Conservation (phyloP, 495 filamentous ascomycete genomes). For the Trypethelium eluteriae region DNA sequence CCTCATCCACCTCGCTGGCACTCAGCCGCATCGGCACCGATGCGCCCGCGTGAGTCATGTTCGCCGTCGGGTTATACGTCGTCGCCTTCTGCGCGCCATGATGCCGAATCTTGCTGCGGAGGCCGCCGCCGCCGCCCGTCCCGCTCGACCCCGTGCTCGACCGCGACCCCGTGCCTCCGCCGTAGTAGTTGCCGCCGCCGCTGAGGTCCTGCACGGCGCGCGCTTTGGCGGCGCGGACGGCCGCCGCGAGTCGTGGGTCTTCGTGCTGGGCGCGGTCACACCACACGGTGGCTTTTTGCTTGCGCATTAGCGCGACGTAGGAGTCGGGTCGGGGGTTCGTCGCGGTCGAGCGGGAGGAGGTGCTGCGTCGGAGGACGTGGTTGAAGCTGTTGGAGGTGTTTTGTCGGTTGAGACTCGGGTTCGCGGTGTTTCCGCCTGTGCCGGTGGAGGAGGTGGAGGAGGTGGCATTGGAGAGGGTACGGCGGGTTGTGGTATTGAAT, state of each 20-base stretch:
- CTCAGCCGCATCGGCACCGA: constrained; percentile 85
- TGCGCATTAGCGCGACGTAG: constrained; percentile 89
- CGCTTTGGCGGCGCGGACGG: constrained; percentile 74
- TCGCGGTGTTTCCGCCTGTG: constrained; percentile 16
- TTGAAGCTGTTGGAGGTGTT: constrained; percentile 39
- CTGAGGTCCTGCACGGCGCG: constrained; percentile 75
- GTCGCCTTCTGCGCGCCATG: constrained; percentile 63
- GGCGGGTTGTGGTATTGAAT: constrained; percentile 20
- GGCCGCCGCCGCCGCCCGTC: constrained; percentile 31
- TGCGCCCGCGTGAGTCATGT: constrained; percentile 53
- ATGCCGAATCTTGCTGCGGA: constrained; percentile 70
- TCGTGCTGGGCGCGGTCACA: constrained; percentile 91
- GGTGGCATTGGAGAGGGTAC: constrained; percentile 41
- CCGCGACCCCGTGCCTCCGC: constrained; percentile 4
- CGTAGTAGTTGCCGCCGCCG: constrained; percentile 38
- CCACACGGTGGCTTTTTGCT: constrained; percentile 98
- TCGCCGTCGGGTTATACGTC: constrained; percentile 60
- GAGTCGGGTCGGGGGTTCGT: constrained; percentile 56
- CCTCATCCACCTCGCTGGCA: constrained; percentile 85
- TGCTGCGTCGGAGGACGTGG: constrained; percentile 54
- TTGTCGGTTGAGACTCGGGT: constrained; percentile 24
- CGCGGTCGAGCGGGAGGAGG: constrained; percentile 62
- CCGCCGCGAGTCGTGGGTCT: constrained; percentile 73
- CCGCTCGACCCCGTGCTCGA: constrained; percentile 25
- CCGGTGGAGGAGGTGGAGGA: constrained; percentile 37